Evolutionary conservation across 2,329 filamentous ascomycete genomes (phyloP), one percentile per base, ranked within the genome.

Genomic region (Phyllosticta ampelicida): DNA sequence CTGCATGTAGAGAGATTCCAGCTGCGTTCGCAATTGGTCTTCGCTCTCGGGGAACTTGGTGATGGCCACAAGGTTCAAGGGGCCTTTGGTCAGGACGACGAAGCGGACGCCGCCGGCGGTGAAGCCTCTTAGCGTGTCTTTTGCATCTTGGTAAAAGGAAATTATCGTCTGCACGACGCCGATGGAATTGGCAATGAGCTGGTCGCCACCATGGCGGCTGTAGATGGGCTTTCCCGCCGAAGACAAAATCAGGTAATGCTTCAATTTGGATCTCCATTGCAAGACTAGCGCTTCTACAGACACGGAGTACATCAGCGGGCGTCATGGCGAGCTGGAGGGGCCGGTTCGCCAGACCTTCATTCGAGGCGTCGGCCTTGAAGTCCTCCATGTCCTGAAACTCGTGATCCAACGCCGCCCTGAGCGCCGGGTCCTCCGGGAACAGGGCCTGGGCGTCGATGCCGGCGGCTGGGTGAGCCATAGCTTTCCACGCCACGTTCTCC

Each of bases 191-290:
- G 95, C 96, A 68, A 97, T 90, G 50, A 97, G 77, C 57, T 86
- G 85, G 63, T 95, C 81, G 65, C 96, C 90, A 48, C 95, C 94
- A 69, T 99, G 92, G 53, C 95, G 83, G 67, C 90, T 97, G 79
- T 92, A 99, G 53, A 99, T 95, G 10, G 94, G 95, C 71, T 99
- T 99, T 19, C 94, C 94, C 9, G 95, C 92, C 13, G 90, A 92
- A 2, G 94, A 97, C 1, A 99, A 77, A 66, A 99, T 95, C 73
- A 99, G 84, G 71, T 96, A 99, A 73, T 99, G 94, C 73, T 99
- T 99, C 62, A 91, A 79, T 75, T 97, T 97, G 44, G 87, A 83
- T 69, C 90, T 94, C 91, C 91, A 99, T 62, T 85, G 78, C 16
- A 77, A 75, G 48, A 96, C 77, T 23, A 89, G 64, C 20, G 69